Base-by-base conservation (phyloP, 1,284 basidiomycete species). In the Cutaneotrichosporon cutaneum region DNA sequence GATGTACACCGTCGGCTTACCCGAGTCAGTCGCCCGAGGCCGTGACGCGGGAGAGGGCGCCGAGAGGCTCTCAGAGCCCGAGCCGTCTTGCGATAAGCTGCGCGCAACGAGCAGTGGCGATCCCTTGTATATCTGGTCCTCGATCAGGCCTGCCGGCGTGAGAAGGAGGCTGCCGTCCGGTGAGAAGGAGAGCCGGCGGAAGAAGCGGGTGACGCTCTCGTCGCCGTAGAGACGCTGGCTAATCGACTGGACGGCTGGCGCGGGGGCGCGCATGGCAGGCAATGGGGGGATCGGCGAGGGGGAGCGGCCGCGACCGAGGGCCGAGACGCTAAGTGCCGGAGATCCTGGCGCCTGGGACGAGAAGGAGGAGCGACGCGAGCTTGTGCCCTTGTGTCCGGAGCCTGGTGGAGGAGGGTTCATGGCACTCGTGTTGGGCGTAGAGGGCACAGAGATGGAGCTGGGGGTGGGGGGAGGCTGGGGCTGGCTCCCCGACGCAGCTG, bases 81-180 rank as follows among this genome's bases (percentile, higher is more conserved):
- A 42, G 7, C 71, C 70, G 36, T 76, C 75, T n/a, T 72, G 71
- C 18, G 77, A 75, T 14, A 75, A 48, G 14, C 64, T 69, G 24
- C 74, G 65, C 3, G 80, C 76, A 0, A 80, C 50, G 59, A 60
- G 77, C 77, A 54, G 84, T 78, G 60, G 85, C 70, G 77, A 76
- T 6, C 73, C 73, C 60, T 72, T 74, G 61, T 88, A 84, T 47
- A 88, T 84, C 14, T 90, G 90, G 77, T 95, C 92, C 74, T 96
- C 93, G 72, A 96, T 97, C 73, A 96, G 90, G 0, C 96, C 95
- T 1, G 94, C 94, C 0, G 96, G 95, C 0, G 96, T 98, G 67
- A 97, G 82, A 22, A 99, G 83, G 54, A 99, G 82, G 10, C 88
- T 90, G 0, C 96, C 95, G 75, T 99, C 95, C 2, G 95, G 92